Evolutionary conservation across 441 rosid genomes (phyloP).

Genomic region (Hura crepitans): DNA sequence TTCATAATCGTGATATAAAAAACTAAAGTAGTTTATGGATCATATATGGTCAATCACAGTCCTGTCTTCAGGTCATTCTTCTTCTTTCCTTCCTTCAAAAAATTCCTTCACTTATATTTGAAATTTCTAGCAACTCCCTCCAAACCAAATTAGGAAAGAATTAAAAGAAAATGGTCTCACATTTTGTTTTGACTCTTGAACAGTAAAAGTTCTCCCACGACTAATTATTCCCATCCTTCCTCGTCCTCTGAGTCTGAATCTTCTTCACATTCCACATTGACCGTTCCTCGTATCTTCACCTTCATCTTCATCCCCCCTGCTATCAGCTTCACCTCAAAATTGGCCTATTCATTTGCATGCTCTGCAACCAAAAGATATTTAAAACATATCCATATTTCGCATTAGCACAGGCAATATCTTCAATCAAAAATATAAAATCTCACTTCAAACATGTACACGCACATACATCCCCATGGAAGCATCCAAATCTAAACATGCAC

Average conservation of each 20-base stretch:
- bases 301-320: not conserved
- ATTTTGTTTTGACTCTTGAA: too few relatives aligned
- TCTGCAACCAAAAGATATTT: constrained; percentile 2
- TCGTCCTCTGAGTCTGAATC: not conserved
- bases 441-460: too few relatives aligned
- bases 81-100: too few relatives aligned
- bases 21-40: too few relatives aligned
- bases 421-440: too few relatives aligned
- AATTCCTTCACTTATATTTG: too few relatives aligned
- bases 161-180: too few relatives aligned
- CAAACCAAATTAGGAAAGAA: too few relatives aligned
- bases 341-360: not conserved
- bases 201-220: not conserved
- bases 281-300: not conserved
- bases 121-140: too few relatives aligned
- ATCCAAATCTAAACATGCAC: not conserved
- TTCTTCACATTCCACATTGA: not conserved
- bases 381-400: not conserved
- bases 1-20: not conserved
- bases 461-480: too few relatives aligned
- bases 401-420: not conserved
- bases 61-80: too few relatives aligned
- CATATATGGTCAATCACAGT: too few relatives aligned
- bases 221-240: not conserved
- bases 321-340: not conserved